Evolutionary conservation across 2,329 filamentous ascomycete species (phyloP).

Genomic region (Beauveria caledonica): DNA sequence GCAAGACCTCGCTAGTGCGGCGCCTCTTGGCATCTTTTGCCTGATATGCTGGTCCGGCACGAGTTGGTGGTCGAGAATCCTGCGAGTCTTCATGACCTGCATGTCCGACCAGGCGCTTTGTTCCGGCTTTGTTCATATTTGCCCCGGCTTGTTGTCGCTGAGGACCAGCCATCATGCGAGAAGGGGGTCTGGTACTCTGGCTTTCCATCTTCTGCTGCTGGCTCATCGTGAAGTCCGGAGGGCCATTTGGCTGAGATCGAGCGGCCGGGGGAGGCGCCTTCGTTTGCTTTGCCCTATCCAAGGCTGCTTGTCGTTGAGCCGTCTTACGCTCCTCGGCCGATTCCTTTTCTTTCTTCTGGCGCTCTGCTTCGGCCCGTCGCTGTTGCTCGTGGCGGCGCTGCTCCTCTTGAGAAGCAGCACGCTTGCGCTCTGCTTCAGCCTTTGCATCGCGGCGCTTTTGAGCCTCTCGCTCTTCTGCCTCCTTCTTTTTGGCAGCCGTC

Average conservation of each 20-base stretch:
- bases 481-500: slow-evolving; percentile 71
- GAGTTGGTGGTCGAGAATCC: slow-evolving; percentile 37
- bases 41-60: slow-evolving; percentile 55
- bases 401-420: slow-evolving; percentile 57
- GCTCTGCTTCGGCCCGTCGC: slow-evolving; percentile 52
- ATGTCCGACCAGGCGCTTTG: slow-evolving; percentile 61
- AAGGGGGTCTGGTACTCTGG: slow-evolving; percentile 37
- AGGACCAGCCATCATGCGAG: slow-evolving; percentile 50
- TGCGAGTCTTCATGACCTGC: slow-evolving; percentile 47
- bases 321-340: slow-evolving; percentile 59
- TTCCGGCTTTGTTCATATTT: not conserved
- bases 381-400: slow-evolving; percentile 52
- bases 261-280: slow-evolving; percentile 52
- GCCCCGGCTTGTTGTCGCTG: slow-evolving; percentile 48
- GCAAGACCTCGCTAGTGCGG: slow-evolving; percentile 64
- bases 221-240: slow-evolving; percentile 35
- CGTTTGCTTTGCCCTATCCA: slow-evolving; percentile 59
- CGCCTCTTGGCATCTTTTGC: slow-evolving; percentile 69
- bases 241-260: slow-evolving; percentile 45
- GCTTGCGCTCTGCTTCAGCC: slow-evolving; percentile 70
- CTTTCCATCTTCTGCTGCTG: slow-evolving; percentile 24
- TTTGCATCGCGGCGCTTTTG: slow-evolving; percentile 76
- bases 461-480: slow-evolving; percentile 73
- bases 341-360: slow-evolving; percentile 52
- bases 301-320: slow-evolving; percentile 52